These are phyloP conservation scores for Fusarium sp. DNA, from an alignment of 2,329 filamentous ascomycete species.

Conservation along the genomic window DNA sequence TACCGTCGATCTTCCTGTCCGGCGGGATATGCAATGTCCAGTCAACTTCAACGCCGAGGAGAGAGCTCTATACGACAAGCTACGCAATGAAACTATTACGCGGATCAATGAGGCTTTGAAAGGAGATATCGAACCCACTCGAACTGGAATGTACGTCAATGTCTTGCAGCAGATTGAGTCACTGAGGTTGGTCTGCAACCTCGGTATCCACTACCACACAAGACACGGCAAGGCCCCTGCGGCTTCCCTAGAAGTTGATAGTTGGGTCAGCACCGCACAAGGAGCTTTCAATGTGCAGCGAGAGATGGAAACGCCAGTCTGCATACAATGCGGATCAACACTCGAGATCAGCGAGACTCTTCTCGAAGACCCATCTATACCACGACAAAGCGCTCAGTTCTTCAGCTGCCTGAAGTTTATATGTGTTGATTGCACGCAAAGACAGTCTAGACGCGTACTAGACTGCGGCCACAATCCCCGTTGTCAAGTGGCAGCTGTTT, in stretches of 20 bases:
- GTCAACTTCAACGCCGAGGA: constrained; percentile 54
- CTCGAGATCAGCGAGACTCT: constrained; percentile 41
- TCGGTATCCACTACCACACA: constrained; percentile 55
- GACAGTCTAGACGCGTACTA: background rate
- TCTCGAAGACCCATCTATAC: constrained; percentile 20
- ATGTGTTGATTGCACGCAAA: constrained; percentile 47
- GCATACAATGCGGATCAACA: constrained; percentile 44
- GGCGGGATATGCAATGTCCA: constrained; percentile 48
- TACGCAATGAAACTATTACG: constrained; percentile 43
- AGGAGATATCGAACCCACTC: constrained; percentile 12
- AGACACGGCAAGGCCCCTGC: constrained; percentile 41
- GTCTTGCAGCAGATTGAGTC: constrained; percentile 59
- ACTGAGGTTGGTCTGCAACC: constrained; percentile 59
- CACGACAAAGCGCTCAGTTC: constrained; percentile 37
- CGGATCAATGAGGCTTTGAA: constrained; percentile 51
- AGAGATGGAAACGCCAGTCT: constrained; percentile 43
- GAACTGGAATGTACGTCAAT: constrained; percentile 50
- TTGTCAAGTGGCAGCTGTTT: constrained; percentile 43
- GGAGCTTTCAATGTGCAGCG: constrained; percentile 49
- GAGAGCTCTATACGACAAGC: constrained; percentile 49
- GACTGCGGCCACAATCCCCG: constrained; percentile 43
- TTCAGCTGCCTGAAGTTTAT: constrained; percentile 49
- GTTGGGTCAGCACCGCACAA: constrained; percentile 48
- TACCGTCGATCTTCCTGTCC: constrained; percentile 53
- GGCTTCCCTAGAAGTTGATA: background rate